Percentiles rank a stretch among this genome's conserved stretches.
Evolutionary conservation across 176 grass and related monocot species (phyloP).

Genomic region (Carex scoparia): DNA sequence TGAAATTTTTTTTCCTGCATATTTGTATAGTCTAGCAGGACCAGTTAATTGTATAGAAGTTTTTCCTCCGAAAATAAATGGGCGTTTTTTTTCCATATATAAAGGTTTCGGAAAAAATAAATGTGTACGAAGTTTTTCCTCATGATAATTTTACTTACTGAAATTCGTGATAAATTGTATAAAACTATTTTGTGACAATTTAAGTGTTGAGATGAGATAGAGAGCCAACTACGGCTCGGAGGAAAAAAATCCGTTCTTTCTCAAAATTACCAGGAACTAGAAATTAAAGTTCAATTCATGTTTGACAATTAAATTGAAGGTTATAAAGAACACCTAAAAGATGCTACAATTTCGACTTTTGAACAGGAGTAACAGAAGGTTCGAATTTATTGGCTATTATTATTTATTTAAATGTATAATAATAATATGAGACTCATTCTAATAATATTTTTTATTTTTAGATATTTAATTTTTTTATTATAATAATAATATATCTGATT

Average conservation of each 20-base stretch:
- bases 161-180: no score
- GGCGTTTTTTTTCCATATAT: background rate
- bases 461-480: no score
- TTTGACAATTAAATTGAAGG: no score
- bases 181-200: no score
- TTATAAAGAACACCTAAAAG: background rate
- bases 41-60: background rate
- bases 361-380: background rate
- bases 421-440: no score
- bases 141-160: background rate
- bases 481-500: no score
- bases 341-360: background rate
- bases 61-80: background rate
- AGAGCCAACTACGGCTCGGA: background rate
- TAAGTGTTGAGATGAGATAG: no score
- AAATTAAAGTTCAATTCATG: background rate
- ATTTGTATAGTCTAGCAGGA: background rate
- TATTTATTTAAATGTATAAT: no score
- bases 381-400: no score
- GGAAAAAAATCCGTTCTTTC: background rate
- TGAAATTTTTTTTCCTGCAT: constrained; percentile 22
- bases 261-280: background rate
- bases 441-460: no score
- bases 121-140: background rate
- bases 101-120: background rate